phyloP scores from a whole-genome alignment of 257 asterid species.

The Leonotis leonurus region DNA sequence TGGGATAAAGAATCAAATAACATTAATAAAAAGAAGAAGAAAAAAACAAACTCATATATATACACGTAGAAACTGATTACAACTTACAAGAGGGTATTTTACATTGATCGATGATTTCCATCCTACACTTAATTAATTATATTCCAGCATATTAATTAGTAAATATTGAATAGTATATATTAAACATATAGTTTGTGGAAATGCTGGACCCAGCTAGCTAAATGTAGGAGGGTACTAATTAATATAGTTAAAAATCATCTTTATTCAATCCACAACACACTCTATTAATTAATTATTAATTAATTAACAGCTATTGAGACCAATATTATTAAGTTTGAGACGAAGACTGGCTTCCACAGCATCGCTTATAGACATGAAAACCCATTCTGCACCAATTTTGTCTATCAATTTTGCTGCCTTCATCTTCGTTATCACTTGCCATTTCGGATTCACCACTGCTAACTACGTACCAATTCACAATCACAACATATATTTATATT shows the following conservation, averaged over 20 bases:
- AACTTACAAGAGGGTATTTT: background rate
- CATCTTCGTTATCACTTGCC: conserved; percentile 72
- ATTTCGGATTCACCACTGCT: conserved; percentile 65
- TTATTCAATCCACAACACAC: background rate
- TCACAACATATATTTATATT: background rate
- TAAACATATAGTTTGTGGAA: conserved; percentile 5
- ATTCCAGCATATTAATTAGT: conserved; percentile 13
- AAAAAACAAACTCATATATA: background rate
- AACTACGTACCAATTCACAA: conserved; percentile 32
- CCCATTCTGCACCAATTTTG: conserved; percentile 42
- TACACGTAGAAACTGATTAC: background rate
- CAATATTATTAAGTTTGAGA: conserved; percentile 33
- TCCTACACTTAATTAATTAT: conserved; percentile 11
- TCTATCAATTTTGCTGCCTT: conserved; percentile 51
- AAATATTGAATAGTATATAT: no score
- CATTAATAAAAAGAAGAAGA: background rate
- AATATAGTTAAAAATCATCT: background rate
- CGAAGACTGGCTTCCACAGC: conserved; percentile 51
- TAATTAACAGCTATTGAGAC: conserved; percentile 22
- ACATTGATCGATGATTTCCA: conserved; percentile 8
- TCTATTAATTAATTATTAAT: background rate
- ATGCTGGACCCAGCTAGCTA: conserved; percentile 9
- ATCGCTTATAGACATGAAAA: conserved; percentile 53
- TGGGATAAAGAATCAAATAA: no score
- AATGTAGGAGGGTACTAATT: conserved; percentile 13